Evolutionary conservation across 805 yeast species (phyloP).

Genomic region (Suhomyces kilbournensis): DNA sequence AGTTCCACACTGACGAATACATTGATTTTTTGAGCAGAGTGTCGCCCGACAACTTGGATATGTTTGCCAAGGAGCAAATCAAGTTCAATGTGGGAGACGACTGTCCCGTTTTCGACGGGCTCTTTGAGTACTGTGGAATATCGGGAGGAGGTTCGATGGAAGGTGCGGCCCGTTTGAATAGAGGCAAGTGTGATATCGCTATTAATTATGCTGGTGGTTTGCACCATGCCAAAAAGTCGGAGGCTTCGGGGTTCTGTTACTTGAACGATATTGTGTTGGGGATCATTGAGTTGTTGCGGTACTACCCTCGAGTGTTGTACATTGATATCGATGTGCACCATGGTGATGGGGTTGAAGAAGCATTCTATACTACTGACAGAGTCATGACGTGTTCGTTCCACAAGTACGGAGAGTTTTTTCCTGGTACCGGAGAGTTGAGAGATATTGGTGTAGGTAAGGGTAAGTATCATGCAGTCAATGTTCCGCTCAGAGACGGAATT

Average conservation of each 20-base stretch:
- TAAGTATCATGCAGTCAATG: constrained; percentile 78
- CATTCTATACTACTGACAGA: constrained; percentile 85
- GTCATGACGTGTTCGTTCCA: constrained; percentile 91
- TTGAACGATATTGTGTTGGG: constrained; percentile 87
- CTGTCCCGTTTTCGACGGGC: constrained; percentile 79
- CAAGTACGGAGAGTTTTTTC: constrained; percentile 90
- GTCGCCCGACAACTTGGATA: constrained; percentile 86
- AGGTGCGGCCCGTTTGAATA: constrained; percentile 78
- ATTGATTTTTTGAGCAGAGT: constrained; percentile 88
- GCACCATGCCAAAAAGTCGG: constrained; percentile 89
- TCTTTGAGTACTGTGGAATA: constrained; percentile 71
- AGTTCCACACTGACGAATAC: constrained; percentile 96
- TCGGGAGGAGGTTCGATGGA: constrained; percentile 90
- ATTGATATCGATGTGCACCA: constrained; percentile 91
- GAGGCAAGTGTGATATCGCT: constrained; percentile 86
- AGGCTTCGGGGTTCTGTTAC: constrained; percentile 89
- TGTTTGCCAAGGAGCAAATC: constrained; percentile 82
- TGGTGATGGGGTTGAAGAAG: constrained; percentile 95
- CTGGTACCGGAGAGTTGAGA: constrained; percentile 85
- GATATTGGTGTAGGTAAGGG: constrained; percentile 86
- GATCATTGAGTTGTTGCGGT: constrained; percentile 71
- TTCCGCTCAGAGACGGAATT: constrained; percentile 88
- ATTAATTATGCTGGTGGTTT: constrained; percentile 92
- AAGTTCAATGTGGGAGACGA: constrained; percentile 95
- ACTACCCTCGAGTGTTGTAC: constrained; percentile 81